These are phyloP conservation scores for Mycena maculata DNA, from an alignment of 768 basidiomycete genomes.

Conservation along the genomic window DNA sequence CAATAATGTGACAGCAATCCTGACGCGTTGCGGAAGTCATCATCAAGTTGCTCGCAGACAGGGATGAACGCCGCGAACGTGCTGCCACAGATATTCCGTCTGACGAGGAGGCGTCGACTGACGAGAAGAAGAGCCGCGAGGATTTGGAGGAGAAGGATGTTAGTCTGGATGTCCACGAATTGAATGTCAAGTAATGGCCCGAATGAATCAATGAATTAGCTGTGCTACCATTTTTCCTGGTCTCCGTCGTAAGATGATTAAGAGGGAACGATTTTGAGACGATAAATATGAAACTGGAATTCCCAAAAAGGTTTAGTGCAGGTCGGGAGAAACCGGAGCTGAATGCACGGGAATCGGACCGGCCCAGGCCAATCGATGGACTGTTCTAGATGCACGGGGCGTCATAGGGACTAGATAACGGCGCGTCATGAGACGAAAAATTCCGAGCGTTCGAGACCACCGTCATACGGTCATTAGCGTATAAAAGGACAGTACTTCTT, in stretches of 20 bases:
- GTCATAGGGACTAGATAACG: no score
- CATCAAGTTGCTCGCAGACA: slow-evolving; percentile 40
- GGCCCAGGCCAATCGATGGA: no score
- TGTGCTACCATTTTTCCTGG: neutral
- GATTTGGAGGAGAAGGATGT: slow-evolving; percentile 10
- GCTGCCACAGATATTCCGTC: neutral
- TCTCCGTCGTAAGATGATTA: no score
- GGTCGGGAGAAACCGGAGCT: no score
- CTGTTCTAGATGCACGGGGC: no score
- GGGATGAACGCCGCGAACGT: slow-evolving; percentile 32
- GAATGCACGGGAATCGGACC: no score
- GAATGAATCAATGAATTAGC: neutral
- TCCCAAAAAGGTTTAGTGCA: no score
- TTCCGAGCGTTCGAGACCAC: no score
- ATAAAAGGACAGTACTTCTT: neutral
- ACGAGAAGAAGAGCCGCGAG: slow-evolving; percentile 10
- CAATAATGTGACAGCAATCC: neutral
- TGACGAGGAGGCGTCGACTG: slow-evolving; percentile 13
- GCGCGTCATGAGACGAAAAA: no score
- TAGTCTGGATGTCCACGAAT: neutral
- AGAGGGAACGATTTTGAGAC: no score
- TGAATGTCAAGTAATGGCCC: slow-evolving; percentile 4
- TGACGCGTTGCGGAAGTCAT: slow-evolving; percentile 28
- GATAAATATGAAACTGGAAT: no score
- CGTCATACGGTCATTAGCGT: neutral